These are phyloP conservation scores for Ophiosphaerella herpotricha DNA, from an alignment of 2,329 filamentous ascomycete species.

Conservation along the genomic window DNA sequence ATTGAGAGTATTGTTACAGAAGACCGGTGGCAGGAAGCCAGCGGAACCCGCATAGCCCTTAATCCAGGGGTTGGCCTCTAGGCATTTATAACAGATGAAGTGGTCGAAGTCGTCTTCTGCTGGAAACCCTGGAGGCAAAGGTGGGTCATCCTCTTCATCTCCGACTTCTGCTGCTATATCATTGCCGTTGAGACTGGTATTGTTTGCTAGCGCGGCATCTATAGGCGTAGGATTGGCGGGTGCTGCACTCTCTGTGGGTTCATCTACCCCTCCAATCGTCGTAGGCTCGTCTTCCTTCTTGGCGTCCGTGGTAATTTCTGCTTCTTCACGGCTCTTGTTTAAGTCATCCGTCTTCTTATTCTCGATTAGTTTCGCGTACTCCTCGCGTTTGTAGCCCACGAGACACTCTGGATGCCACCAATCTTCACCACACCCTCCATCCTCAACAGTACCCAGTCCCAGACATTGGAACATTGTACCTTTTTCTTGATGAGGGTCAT, in stretches of 20 bases:
- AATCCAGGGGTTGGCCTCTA: slow-evolving; percentile 87
- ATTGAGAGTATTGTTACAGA: slow-evolving; percentile 46
- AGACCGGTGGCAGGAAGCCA: slow-evolving; percentile 79
- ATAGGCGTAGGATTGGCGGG: slow-evolving; percentile 20
- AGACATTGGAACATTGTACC: slow-evolving; percentile 99
- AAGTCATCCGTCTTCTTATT: slow-evolving; percentile 23
- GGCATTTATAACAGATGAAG: slow-evolving; percentile 92
- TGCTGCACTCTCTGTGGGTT: slow-evolving; percentile 9
- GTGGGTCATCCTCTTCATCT: slow-evolving; percentile 61
- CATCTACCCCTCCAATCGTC: slow-evolving; percentile 13
- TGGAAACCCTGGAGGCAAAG: slow-evolving; percentile 84
- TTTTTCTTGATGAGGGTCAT: slow-evolving; percentile 86
- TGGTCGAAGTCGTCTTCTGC: slow-evolving; percentile 86
- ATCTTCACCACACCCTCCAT: slow-evolving; percentile 91
- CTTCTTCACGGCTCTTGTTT: slow-evolving; percentile 9
- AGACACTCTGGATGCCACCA: slow-evolving; percentile 97
- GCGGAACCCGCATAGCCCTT: slow-evolving; percentile 79
- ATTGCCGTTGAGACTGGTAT: slow-evolving; percentile 37
- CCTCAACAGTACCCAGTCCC: slow-evolving; percentile 77
- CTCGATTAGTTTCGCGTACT: slow-evolving; percentile 60
- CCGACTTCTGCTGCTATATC: slow-evolving; percentile 56
- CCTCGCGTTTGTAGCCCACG: slow-evolving; percentile 76
- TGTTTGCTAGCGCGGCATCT: slow-evolving; percentile 20
- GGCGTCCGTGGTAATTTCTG: slow-evolving; percentile 4
- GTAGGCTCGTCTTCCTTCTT: slow-evolving; percentile 4